Percentiles rank a stretch among this genome's conserved stretches.
Evolutionary conservation across 208 protist genomes (phyloP).

Genomic region (Angomonas ambiguus): DNA sequence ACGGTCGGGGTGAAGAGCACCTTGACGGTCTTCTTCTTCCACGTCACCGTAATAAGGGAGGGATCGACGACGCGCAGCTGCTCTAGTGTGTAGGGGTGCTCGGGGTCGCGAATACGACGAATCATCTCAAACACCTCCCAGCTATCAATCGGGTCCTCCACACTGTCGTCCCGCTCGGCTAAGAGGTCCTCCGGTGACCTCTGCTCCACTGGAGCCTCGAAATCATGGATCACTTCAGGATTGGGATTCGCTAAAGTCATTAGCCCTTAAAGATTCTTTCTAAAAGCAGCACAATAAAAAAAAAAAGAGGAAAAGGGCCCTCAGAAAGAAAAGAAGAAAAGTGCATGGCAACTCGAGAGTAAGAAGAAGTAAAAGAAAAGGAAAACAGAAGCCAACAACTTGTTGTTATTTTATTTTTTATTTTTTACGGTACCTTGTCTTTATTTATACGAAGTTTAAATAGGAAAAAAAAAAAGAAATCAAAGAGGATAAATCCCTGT

Average conservation of each 20-base stretch:
- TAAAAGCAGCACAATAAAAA: constrained; percentile 17
- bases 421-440: background rate
- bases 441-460: constrained; percentile 2
- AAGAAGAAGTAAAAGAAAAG: too few relatives aligned
- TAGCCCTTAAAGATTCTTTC: constrained; percentile 9
- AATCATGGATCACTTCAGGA: constrained; percentile 43
- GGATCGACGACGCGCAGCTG: constrained; percentile 95
- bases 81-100: constrained; percentile 98
- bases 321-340: too few relatives aligned
- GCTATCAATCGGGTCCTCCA: constrained; percentile 87
- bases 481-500: background rate
- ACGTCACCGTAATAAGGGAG: constrained; percentile 88
- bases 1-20: constrained; percentile 98
- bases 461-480: constrained; percentile 9
- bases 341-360: too few relatives aligned
- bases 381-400: too few relatives aligned
- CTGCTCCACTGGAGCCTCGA: constrained; percentile 2
- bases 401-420: constrained; percentile 8
- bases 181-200: constrained; percentile 35
- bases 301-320: constrained; percentile 17
- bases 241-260: constrained; percentile 64
- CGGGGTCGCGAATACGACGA: constrained; percentile 96
- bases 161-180: constrained; percentile 49
- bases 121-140: constrained; percentile 96
- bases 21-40: constrained; percentile 48